Evolutionary conservation across 2,329 filamentous ascomycete species (phyloP), one percentile per base, ranked within the genome.

Genomic region (Neonectria hederae): DNA sequence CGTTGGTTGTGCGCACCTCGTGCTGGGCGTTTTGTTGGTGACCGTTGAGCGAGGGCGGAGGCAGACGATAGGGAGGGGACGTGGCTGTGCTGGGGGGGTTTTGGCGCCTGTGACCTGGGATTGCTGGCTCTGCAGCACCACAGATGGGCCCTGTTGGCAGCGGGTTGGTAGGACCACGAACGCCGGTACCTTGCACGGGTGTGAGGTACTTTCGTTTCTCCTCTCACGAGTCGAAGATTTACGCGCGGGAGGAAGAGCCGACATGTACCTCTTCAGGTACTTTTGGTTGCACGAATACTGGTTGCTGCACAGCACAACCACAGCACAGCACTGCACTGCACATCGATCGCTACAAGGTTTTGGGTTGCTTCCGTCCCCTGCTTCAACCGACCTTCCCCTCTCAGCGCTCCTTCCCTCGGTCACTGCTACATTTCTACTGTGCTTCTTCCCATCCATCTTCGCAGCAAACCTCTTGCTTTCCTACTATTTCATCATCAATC

Each of bases 1-100:
- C n/a, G n/a, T n/a, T n/a, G n/a, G n/a, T n/a, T 28, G 26, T 14
- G 42, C 32, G 32, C 14, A 38, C 32, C 32, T 42, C 38, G n/a
- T 42, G 38, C n/a, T 19, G 38, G n/a, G 7, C 17, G 38, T 42
- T 54, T 60, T 54, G 58, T 38, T 54, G 58, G 49, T 46, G 42
- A 30, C 52, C 51, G 49, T 60, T 52, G 38, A 17, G n/a, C 14
- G 35, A 7, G 17, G 7, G 14, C 6, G 38, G 38, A 9, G 38
- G n/a, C n/a, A 40, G 32, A 5, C 8, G 32, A 35, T 6, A 40
- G 38, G 38, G 17, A 40, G 38, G 38, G 38, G 13, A 21, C 38
- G 38, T 42, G 38, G 38, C n/a, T 42, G 38, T 38, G 35, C 35
- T 38, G 9, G 30, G 30, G 30, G 30, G 9, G 2, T 42, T 21